phyloP scores from a whole-genome alignment of 2,329 filamentous ascomycete species.

The Dothideomycetes sp. region DNA sequence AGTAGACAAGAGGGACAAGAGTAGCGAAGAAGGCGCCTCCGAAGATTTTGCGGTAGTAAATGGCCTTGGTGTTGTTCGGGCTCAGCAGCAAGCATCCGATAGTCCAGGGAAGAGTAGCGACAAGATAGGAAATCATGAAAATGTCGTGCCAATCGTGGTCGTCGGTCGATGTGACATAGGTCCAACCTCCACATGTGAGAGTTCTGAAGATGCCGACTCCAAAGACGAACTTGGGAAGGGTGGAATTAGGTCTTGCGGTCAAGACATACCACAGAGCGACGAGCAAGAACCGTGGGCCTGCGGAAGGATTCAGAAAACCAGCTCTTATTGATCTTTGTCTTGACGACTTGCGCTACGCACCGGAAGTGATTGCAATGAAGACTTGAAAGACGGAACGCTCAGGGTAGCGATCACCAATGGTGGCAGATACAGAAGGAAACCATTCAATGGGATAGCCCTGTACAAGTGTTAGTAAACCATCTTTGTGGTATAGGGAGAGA shows the following conservation, averaged over 20 bases:
- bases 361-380: conserved; percentile 92
- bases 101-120: conserved; percentile 92
- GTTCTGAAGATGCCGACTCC: conserved; percentile 76
- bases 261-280: conserved; percentile 88
- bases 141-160: conserved; percentile 98
- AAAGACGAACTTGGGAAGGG: conserved; percentile 71
- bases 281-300: conserved; percentile 80
- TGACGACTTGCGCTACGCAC: conserved; percentile 28
- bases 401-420: conserved; percentile 93
- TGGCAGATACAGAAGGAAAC: conserved; percentile 54
- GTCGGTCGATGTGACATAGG: conserved; percentile 95
- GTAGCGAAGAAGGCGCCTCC: conserved; percentile 81
- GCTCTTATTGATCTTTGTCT: conserved; percentile 4
- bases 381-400: conserved; percentile 95
- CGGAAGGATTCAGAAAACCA: conserved; percentile 4
- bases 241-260: conserved; percentile 62
- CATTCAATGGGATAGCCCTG: conserved; percentile 50
- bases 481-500: background rate
- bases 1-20: conserved; percentile 83
- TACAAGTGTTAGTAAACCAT: conserved; percentile 12
- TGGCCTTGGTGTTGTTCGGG: conserved; percentile 67
- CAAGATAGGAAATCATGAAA: conserved; percentile 97
- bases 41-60: conserved; percentile 82
- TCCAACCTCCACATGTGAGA: conserved; percentile 93
- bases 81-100: conserved; percentile 80